phyloP scores from a whole-genome alignment of 2,329 filamentous ascomycete genomes.

The Colletotrichum falcatum region DNA sequence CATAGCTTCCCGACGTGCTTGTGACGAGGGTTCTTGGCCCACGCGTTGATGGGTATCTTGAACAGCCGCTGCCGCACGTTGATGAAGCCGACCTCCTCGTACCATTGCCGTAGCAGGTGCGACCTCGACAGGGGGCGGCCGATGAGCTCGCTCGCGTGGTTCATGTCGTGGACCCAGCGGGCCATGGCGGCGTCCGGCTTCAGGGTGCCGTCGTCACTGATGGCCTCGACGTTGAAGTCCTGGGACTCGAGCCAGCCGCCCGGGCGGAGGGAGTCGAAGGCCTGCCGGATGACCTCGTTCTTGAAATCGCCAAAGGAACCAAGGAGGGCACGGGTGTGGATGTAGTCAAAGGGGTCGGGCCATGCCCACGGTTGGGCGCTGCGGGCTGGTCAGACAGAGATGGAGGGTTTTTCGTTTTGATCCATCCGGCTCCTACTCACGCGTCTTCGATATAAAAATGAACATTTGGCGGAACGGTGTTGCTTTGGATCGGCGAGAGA shows the following conservation, averaged over 20 bases:
- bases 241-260: constrained; percentile 69
- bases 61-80: constrained; percentile 65
- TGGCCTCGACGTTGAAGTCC: constrained; percentile 55
- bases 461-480: constrained; percentile 76
- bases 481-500: constrained; percentile 75
- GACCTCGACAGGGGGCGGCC: constrained; percentile 54
- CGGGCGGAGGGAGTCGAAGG: constrained; percentile 61
- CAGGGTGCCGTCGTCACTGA: constrained; percentile 61
- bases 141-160: constrained; percentile 52
- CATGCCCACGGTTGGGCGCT: constrained; percentile 64
- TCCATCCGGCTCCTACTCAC: constrained; percentile 44
- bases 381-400: constrained; percentile 6
- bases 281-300: constrained; percentile 62
- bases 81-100: constrained; percentile 64
- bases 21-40: constrained; percentile 60
- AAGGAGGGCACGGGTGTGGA: constrained; percentile 63
- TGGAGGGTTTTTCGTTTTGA: constrained; percentile 13
- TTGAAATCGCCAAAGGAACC: constrained; percentile 64
- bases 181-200: constrained; percentile 52
- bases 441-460: constrained; percentile 79
- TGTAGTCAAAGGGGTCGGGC: constrained; percentile 66
- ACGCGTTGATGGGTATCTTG: constrained; percentile 66
- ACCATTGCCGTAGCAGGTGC: constrained; percentile 51
- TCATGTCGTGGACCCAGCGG: constrained; percentile 56
- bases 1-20: constrained; percentile 60